Evolutionary conservation across 306 rosid species (phyloP), one percentile per base, ranked within the genome.

Genomic region (Datisca glomerata): DNA sequence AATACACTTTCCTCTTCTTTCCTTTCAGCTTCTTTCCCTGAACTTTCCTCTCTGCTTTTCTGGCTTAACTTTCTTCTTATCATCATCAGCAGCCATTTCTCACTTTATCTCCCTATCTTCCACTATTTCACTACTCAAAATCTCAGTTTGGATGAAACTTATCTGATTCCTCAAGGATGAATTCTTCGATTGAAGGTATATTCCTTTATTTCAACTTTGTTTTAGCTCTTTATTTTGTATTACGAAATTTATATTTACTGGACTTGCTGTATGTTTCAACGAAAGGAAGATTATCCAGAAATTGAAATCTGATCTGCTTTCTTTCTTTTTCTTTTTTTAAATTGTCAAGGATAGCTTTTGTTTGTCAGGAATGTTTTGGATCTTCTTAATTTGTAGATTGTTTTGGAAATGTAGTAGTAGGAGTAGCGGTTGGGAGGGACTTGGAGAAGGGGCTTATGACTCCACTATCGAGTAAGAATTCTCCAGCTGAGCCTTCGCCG

Each of bases 401-500:
- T 31, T 8, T 29, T 29, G 35, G 35, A 8, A 10, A 29, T 29
- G 12, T 41, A 53, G 21, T 14, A 37, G 49, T 41, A 10, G 50
- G 17, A 6, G 63, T 49, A 61, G 75, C 63, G 57, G 72, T 33
- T 40, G 75, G 57, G 62, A 71, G 57, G 41, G 86, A 66, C 33
- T 38, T 36, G 13, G 75, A 67, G 68, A 54, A 55, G 28, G 73
- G 57, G 21, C 36, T 37, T 55, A 47, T 67, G 71, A 50, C 66
- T 38, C 38, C 73, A 43, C 6, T 63, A 3, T 37, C 46, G 10
- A 45, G 18, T 40, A 73, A 45, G 14, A 79, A 59, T 25, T 52
- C 74, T 7, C 33, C 64, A 8, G 64, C 71, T 0, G 83, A 72
- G 33, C 56, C 80, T 12, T 69, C 94, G 4, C 89, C 89, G 36